These are phyloP conservation scores for Speleostelium caveatum DNA, from an alignment of 78 protist species.

Conservation along the genomic window DNA sequence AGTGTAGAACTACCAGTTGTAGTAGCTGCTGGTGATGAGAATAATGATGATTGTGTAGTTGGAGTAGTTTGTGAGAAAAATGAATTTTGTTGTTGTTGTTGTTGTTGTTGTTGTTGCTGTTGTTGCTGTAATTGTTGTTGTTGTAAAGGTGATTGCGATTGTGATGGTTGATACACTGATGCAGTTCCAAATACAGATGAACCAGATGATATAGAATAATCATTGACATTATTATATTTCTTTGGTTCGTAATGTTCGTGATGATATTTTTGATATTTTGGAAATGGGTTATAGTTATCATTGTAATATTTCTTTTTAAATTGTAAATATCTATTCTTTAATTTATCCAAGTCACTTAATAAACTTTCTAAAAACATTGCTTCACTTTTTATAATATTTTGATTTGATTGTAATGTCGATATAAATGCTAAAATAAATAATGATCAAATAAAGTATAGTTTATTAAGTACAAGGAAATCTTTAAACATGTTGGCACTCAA, in stretches of 20 bases:
- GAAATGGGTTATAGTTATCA: conserved; percentile 53
- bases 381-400: conserved; percentile 27
- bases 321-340: conserved; percentile 18
- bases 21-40: neutral
- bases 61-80: neutral
- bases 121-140: neutral
- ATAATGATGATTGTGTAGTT: neutral
- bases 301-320: conserved; percentile 39
- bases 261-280: conserved; percentile 3
- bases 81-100: neutral
- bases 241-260: neutral
- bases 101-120: conserved; percentile 13
- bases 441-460: neutral
- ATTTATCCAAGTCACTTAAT: conserved; percentile 24
- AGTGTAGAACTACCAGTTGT: neutral
- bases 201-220: conserved; percentile 4
- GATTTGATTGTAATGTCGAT: conserved; percentile 64
- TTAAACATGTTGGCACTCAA: neutral
- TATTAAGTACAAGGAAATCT: neutral
- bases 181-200: conserved; percentile 59
- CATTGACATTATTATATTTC: neutral
- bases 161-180: too few relatives aligned
- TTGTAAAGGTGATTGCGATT: too few relatives aligned
- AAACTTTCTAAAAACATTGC: conserved; percentile 30
- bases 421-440: conserved; percentile 33